Evolutionary conservation across 176 grass and related monocot species (phyloP).

Genomic region (Oryza meyeriana): DNA sequence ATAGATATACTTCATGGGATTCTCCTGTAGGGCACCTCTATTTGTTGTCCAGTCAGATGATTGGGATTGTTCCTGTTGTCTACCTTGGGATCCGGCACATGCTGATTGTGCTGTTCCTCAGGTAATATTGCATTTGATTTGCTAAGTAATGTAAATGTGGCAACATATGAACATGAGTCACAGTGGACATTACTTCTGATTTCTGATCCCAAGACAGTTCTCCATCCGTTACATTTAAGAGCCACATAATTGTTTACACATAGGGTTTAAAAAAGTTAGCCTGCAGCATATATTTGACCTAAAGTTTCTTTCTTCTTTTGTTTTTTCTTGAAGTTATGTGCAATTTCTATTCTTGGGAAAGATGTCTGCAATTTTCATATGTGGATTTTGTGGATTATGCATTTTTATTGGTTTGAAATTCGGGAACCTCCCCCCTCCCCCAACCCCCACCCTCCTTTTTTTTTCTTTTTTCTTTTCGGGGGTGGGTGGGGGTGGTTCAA

Average conservation of each 20-base stretch:
- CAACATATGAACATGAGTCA: neutral
- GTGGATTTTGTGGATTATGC: too few relatives aligned
- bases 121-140: slow-evolving; percentile 49
- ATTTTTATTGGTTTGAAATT: too few relatives aligned
- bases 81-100: slow-evolving; percentile 80
- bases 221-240: slow-evolving; percentile 14
- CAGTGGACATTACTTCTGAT: slow-evolving; percentile 3
- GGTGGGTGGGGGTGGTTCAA: too few relatives aligned
- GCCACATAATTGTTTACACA: slow-evolving; percentile 6
- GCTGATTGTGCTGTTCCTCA: slow-evolving; percentile 98
- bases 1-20: slow-evolving; percentile 32
- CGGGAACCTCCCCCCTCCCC: too few relatives aligned
- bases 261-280: neutral
- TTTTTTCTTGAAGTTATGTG: neutral
- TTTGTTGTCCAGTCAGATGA: slow-evolving; percentile 85
- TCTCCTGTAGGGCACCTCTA: slow-evolving; percentile 69
- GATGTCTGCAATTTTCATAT: too few relatives aligned
- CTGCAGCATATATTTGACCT: neutral
- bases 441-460: too few relatives aligned
- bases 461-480: too few relatives aligned
- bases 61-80: slow-evolving; percentile 92
- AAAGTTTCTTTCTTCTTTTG: neutral
- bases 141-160: slow-evolving; percentile 6
- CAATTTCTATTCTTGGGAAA: neutral
- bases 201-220: neutral